Conservation (phyloP, 805 yeast species). For the Hanseniaspora vineae region DNA sequence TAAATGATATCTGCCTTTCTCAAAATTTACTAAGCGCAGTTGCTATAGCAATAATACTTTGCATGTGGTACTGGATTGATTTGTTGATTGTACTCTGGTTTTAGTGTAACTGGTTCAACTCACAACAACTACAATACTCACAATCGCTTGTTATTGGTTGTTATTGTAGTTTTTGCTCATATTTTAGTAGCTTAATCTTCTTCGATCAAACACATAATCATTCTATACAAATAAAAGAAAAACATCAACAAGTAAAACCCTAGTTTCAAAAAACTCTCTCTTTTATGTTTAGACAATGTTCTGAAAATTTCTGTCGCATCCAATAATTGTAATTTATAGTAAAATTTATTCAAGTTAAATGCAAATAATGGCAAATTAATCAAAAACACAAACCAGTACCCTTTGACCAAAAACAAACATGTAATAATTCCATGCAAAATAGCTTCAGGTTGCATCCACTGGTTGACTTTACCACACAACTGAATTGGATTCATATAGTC, state of each 20-base stretch:
- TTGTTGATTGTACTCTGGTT: too few species aligned
- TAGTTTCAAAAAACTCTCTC: slow-evolving; percentile 78
- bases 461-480: slow-evolving; percentile 83
- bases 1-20: too few species aligned
- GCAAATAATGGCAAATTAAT: slow-evolving; percentile 75
- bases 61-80: too few species aligned
- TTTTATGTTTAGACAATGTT: slow-evolving; percentile 84
- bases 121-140: too few species aligned
- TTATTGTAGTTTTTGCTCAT: background rate
- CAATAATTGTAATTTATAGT: slow-evolving; percentile 68
- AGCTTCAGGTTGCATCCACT: slow-evolving; percentile 84
- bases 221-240: slow-evolving; percentile 90
- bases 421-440: slow-evolving; percentile 64
- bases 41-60: too few species aligned
- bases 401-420: slow-evolving; percentile 60
- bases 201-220: slow-evolving; percentile 84
- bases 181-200: slow-evolving; percentile 29
- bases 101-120: too few species aligned
- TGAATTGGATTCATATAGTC: slow-evolving; percentile 97
- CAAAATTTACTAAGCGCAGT: too few species aligned
- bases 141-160: too few species aligned
- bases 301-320: slow-evolving; percentile 98
- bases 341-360: slow-evolving; percentile 68
- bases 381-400: slow-evolving; percentile 84
- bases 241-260: slow-evolving; percentile 86